Evolutionary conservation across 108 stramenopile species (phyloP), one percentile per base, ranked within the genome.

Genomic region (Nitzschia sp.): DNA sequence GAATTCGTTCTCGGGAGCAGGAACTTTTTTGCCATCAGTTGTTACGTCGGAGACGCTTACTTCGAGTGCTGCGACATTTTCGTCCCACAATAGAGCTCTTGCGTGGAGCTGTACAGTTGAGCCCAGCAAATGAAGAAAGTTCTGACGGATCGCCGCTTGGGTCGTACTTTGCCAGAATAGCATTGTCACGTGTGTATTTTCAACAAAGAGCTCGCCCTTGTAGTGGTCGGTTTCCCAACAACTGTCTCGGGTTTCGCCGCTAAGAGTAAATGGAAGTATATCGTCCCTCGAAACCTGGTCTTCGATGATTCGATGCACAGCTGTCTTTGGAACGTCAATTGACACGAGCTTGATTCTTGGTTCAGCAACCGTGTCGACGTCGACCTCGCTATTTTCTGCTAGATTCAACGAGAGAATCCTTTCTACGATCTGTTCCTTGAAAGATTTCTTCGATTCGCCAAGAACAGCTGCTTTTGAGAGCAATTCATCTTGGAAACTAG

Each of bases 131-230:
- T 69, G 66, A 28, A 16, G 47, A 71, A 73, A 84, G 0, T 33
- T 54, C 34, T 75, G 56, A 2, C 58, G 27, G 33, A 86, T 62
- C 22, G 72, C 48, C 25, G 33, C 47, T 45, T 85, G 84, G 1
- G 77, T 63, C 28, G 53, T 28, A 19, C 71, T 47, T 9, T 64
- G 54, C 48, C 60, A 63, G 63, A 85, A 85, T 4, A 71, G 78
- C 81, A 91, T 76, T 11, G 90, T 91, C 15, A 87, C 80, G 45
- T 91, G 90, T 15, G 86, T 68, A 9, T 74, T 70, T 27, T 55
- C 45, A 3, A 81, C 52, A 30, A 84, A 80, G 1, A 50, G 21
- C 0, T 52, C 50, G 5, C 38, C 41, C 23, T 9, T 38, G 22
- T 60, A 45, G 19, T 41, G 32, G 33, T 33, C 61, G 47, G 15